A percentile compares a stretch with the other conserved stretches of the same genome.
Evolutionary conservation across 1,284 basidiomycete species (phyloP).

Genomic region (Ustilago hordei): DNA sequence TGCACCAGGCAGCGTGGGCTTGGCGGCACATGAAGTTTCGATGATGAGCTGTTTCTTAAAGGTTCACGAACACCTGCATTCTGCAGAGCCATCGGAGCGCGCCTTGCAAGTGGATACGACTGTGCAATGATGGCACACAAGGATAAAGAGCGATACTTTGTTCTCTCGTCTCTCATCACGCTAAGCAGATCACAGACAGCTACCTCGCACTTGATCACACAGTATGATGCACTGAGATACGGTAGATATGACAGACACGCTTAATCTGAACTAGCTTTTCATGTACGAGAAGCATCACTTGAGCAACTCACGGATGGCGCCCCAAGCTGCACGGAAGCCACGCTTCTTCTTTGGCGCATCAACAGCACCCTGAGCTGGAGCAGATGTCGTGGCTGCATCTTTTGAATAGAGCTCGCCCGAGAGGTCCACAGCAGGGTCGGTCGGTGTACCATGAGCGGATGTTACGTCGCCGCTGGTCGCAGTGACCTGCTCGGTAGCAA

Average conservation of each 20-base stretch:
- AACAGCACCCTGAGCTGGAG: not conserved
- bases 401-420: slow-evolving; percentile 25
- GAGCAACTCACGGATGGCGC: slow-evolving; percentile 31
- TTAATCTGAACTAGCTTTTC: not conserved
- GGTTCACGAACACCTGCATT: not conserved
- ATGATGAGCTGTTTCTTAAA: not conserved
- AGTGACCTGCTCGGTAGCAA: not conserved
- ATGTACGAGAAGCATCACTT: slow-evolving; percentile 3
- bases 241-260: not conserved
- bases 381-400: not conserved
- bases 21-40: not conserved
- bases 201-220: not conserved
- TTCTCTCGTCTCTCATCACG: not conserved
- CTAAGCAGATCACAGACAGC: not conserved
- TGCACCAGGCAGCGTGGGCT: not conserved
- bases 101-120: not conserved
- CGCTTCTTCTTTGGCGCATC: slow-evolving; percentile 19
- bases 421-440: slow-evolving; percentile 14
- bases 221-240: not conserved
- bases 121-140: not conserved
- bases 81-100: not conserved
- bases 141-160: not conserved
- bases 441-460: not conserved
- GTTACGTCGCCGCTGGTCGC: not conserved
- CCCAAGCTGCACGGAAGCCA: slow-evolving; percentile 35